phyloP scores from a whole-genome alignment of 177 flowering plant genomes.

The Telopea speciosissima region DNA sequence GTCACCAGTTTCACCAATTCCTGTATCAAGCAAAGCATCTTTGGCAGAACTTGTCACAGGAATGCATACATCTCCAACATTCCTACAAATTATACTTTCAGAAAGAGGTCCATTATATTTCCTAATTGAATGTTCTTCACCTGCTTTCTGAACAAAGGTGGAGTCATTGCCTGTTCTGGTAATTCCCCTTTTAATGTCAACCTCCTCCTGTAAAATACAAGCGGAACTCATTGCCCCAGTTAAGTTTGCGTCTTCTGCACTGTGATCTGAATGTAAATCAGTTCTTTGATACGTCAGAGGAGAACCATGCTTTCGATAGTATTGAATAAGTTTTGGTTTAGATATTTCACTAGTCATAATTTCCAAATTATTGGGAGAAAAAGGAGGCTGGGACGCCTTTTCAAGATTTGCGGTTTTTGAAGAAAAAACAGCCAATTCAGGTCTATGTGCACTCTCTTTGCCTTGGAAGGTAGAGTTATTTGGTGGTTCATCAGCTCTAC shows the following conservation, averaged over 20 bases:
- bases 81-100: constrained; percentile 40
- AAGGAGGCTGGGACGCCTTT: neutral
- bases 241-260: constrained; percentile 1
- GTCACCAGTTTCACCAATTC: constrained; percentile 14
- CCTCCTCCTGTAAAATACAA: constrained; percentile 19
- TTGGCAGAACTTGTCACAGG: constrained; percentile 17
- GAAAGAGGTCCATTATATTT: constrained; percentile 22
- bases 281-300: constrained; percentile 5
- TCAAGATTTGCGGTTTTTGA: constrained; percentile 3
- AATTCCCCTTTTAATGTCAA: constrained; percentile 3
- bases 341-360: neutral
- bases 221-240: constrained; percentile 8
- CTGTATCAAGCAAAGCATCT: constrained; percentile 11
- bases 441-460: neutral
- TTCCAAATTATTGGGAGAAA: constrained; percentile 14
- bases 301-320: constrained; percentile 8
- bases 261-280: neutral
- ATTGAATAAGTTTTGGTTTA: constrained; percentile 8
- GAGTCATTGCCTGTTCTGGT: constrained; percentile 7
- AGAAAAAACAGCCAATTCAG: constrained; percentile 7
- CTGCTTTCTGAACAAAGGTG: constrained; percentile 13
- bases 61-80: constrained; percentile 12
- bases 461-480: constrained; percentile 3
- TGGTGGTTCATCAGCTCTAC: constrained; percentile 6
- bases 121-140: constrained; percentile 9